Evolutionary conservation across 2,329 filamentous ascomycete species (phyloP).

Genomic region (Didymella keratinophila): DNA sequence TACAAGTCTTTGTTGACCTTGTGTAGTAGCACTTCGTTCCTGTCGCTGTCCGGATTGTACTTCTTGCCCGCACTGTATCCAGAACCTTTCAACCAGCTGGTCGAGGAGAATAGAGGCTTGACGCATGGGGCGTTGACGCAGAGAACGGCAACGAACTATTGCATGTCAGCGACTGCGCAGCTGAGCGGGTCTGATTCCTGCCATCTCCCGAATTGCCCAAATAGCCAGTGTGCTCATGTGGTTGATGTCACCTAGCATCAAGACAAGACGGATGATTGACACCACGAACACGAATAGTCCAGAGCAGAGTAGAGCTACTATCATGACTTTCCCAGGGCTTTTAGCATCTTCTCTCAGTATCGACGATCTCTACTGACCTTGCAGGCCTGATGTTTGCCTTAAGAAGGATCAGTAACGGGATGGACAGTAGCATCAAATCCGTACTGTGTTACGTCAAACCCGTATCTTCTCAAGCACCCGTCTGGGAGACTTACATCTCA

Average conservation of each 20-base stretch:
- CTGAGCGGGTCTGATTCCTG: background rate
- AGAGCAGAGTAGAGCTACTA: background rate
- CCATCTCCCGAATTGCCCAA: background rate
- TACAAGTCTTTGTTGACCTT: background rate
- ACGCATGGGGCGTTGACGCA: background rate
- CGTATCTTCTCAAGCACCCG: too few species aligned
- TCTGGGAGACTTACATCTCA: background rate
- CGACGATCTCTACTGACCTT: background rate
- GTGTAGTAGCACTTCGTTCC: background rate
- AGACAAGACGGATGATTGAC: background rate
- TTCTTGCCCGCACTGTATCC: background rate
- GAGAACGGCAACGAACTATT: background rate
- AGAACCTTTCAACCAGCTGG: background rate
- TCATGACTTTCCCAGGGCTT: background rate
- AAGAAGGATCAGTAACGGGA: background rate
- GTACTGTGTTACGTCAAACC: background rate
- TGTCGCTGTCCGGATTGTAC: background rate
- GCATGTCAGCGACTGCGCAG: background rate
- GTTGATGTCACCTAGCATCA: background rate
- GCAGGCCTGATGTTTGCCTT: background rate
- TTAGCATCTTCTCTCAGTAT: background rate
- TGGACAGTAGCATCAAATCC: background rate
- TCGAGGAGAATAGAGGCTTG: background rate
- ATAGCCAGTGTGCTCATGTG: background rate
- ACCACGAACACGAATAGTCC: background rate